phyloP scores from a whole-genome alignment of 805 yeast species.

The Myxozyma vanderwaltii region DNA sequence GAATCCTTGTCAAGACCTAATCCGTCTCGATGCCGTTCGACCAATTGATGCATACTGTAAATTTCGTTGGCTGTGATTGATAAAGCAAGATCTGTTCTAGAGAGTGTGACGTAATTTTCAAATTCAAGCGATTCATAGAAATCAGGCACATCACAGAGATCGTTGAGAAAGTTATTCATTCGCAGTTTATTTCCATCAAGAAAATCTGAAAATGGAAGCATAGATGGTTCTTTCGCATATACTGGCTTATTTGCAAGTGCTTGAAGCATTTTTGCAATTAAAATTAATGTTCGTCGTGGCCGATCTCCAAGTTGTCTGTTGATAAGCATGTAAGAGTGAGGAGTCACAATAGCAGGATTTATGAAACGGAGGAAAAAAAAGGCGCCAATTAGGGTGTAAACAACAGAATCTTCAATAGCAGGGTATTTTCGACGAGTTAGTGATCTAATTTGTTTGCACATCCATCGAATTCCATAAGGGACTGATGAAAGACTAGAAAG shows the following conservation, averaged over 20 bases:
- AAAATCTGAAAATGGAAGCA: slow-evolving; percentile 38
- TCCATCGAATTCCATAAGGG: slow-evolving; percentile 71
- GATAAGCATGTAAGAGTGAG: slow-evolving; percentile 58
- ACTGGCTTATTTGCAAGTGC: slow-evolving; percentile 83
- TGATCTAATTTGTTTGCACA: slow-evolving; percentile 65
- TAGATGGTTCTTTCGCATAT: slow-evolving; percentile 53
- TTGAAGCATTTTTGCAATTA: slow-evolving; percentile 81
- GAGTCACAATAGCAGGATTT: slow-evolving; percentile 89
- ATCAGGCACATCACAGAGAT: slow-evolving; percentile 46
- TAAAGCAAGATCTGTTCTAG: slow-evolving; percentile 41
- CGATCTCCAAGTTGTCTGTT: slow-evolving; percentile 44
- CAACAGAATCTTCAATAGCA: slow-evolving; percentile 48
- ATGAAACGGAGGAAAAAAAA: slow-evolving; percentile 77
- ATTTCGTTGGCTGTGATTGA: slow-evolving; percentile 44
- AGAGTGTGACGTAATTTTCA: slow-evolving; percentile 46
- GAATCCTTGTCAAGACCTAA: slow-evolving; percentile 22
- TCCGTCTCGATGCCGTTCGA: slow-evolving; percentile 39
- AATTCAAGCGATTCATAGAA: slow-evolving; percentile 45
- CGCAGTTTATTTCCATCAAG: slow-evolving; percentile 39
- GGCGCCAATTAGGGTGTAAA: slow-evolving; percentile 65
- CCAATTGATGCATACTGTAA: slow-evolving; percentile 43
- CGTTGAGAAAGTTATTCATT: slow-evolving; percentile 41
- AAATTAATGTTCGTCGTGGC: slow-evolving; percentile 67
- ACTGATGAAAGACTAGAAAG: slow-evolving; percentile 56
- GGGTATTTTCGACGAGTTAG: slow-evolving; percentile 64